These are phyloP conservation scores for Alternaria triticina DNA, from an alignment of 2,329 filamentous ascomycete genomes.

Conservation along the genomic window DNA sequence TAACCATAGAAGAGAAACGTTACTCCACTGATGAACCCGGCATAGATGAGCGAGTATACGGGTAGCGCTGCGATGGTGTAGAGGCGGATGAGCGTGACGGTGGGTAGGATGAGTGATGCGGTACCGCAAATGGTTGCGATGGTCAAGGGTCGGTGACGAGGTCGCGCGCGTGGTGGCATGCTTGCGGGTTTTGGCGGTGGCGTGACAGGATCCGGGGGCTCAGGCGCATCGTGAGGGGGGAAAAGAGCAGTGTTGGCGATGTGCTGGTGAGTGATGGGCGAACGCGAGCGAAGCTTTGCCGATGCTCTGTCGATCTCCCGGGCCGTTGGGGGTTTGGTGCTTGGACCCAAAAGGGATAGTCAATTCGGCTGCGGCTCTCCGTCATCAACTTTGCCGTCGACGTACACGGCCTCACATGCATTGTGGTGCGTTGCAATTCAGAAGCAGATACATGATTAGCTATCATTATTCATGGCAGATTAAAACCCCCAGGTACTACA, in stretches of 20 bases:
- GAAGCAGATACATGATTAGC: not conserved
- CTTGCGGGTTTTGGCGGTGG: not conserved
- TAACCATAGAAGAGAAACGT: constrained; percentile 45
- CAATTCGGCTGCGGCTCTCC: not conserved
- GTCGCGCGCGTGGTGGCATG: constrained; percentile 16
- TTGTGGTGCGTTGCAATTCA: not conserved
- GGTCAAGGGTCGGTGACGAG: constrained; percentile 35
- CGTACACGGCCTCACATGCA: not conserved
- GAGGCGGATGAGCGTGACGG: constrained; percentile 57
- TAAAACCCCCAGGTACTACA: not conserved
- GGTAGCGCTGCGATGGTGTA: constrained; percentile 21
- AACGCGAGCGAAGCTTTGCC: not conserved
- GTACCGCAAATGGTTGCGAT: constrained; percentile 31
- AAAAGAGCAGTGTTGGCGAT: not conserved
- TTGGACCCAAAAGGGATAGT: constrained; percentile 6
- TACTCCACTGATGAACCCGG: constrained; percentile 21
- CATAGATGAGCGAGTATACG: constrained; percentile 24
- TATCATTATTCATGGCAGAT: not conserved
- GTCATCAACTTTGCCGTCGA: not conserved
- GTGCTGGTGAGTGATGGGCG: not conserved
- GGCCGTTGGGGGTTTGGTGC: not conserved
- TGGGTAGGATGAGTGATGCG: constrained; percentile 58
- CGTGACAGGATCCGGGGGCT: not conserved
- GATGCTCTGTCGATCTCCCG: constrained; percentile 16
- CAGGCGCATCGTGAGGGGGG: not conserved